Conservation (phyloP, 495 filamentous ascomycete genomes). For the Echria macrotheca region DNA sequence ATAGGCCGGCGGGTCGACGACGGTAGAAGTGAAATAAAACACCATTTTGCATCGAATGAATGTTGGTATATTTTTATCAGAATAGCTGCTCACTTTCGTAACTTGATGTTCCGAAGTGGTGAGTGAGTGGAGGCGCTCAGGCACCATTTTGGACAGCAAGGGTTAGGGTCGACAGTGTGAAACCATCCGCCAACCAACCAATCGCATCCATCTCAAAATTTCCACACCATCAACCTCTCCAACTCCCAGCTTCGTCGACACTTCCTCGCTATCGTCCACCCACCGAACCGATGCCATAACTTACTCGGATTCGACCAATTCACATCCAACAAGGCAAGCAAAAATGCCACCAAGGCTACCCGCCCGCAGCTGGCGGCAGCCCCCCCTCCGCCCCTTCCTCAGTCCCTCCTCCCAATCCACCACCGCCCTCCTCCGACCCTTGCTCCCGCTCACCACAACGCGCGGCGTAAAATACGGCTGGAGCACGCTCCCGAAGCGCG, state of each 20-base stretch:
- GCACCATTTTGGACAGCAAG: background rate
- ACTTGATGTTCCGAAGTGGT: too few species aligned
- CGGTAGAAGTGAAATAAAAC: constrained; percentile 88
- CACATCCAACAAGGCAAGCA: background rate
- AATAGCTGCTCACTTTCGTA: too few species aligned
- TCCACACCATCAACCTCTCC: background rate
- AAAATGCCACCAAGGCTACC: constrained; percentile 52
- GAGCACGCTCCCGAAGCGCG: constrained; percentile 37
- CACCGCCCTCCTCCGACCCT: constrained; percentile 24
- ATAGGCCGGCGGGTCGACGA: constrained; percentile 63
- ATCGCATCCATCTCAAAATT: constrained; percentile 8
- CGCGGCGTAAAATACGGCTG: constrained; percentile 52
- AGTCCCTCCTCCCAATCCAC: constrained; percentile 8
- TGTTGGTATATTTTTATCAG: too few species aligned
- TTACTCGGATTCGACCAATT: background rate
- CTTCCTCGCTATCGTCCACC: too few species aligned
- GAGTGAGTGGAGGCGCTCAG: background rate
- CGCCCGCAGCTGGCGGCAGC: constrained; percentile 41
- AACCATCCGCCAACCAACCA: too few species aligned
- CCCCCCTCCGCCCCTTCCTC: constrained; percentile 26
- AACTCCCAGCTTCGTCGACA: background rate
- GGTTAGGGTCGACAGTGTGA: constrained; percentile 12
- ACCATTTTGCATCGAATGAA: constrained; percentile 57
- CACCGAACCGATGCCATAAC: constrained; percentile 12
- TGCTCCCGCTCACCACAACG: constrained; percentile 41